Base-by-base conservation (phyloP, 495 filamentous ascomycete genomes). In the Melanomma pulvis-pyrius region DNA sequence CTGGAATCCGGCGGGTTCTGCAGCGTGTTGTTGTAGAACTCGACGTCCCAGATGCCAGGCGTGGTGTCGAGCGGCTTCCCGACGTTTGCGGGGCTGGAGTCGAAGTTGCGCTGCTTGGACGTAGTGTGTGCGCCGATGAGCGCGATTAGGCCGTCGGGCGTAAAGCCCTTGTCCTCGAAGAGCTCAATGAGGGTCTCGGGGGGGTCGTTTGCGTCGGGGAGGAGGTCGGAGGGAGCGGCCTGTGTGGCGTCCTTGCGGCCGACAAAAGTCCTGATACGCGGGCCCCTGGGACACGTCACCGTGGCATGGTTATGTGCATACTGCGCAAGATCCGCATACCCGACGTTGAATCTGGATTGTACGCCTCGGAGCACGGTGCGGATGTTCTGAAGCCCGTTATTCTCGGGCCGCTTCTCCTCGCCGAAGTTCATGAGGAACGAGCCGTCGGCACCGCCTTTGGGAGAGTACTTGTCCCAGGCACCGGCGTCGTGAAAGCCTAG, bases 71-170 rank as follows among this genome's bases (percentile, higher is more conserved):
- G 78, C 2, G 81, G 67, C 21, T 73, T 73, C 25, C 69, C 51
- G 13, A 13, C 32, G 13, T 36, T 36, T 6, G 57, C 68, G 15
- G 65, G 46, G 0, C 29, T 51, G 0, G 74, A 29, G 58, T 84
- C 75, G 55, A 81, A 75, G 65, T 79, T 80, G 28, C 67, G 74
- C 63, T 84, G 81, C 57, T 74, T 76, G 49, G 77, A 74, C 15
- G 75, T 73, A 0, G 79, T 76, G 70, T 85, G 82, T 0, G 82
- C 81, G 30, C 82, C 82, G 8, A 85, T 67, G 7, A 85, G 77
- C 0, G 82, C 82, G 1, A 79, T 78, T 2, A 84, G 74, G 36
- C 77, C 79, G 32, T 71, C 63, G 0, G 81, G 61, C 8, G 73
- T 70, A 68, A 85, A 80, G 0, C 81, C 82, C 71, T 84, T 84